phyloP scores from a whole-genome alignment of 2,329 filamentous ascomycete genomes.

The Phyllosticta citribraziliensis region DNA sequence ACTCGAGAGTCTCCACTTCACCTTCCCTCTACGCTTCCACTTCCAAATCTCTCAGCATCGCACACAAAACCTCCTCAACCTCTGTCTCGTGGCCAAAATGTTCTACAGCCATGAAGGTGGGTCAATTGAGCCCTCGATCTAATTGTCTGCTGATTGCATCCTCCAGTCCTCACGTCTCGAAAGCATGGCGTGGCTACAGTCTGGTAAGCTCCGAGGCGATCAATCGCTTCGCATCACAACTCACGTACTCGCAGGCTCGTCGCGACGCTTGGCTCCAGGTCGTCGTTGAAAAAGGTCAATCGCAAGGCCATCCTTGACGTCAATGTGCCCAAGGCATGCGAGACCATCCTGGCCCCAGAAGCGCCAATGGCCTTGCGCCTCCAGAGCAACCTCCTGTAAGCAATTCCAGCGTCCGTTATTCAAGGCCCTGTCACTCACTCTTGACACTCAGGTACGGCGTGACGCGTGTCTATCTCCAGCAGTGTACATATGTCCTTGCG shows the following conservation, averaged over 20 bases:
- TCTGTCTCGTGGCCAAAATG: conserved; percentile 44
- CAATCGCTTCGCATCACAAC: conserved; percentile 2
- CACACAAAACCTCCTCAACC: neutral
- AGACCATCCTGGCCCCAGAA: conserved; percentile 75
- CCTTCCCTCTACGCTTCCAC: neutral
- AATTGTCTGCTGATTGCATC: conserved; percentile 15
- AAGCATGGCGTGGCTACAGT: conserved; percentile 91
- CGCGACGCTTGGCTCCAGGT: conserved; percentile 72
- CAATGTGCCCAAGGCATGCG: conserved; percentile 75
- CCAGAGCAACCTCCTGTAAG: conserved; percentile 74
- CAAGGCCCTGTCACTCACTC: neutral
- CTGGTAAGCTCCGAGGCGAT: conserved; percentile 51
- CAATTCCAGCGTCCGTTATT: neutral
- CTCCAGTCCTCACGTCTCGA: conserved; percentile 65
- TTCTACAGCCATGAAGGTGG: conserved; percentile 94
- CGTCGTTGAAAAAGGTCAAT: conserved; percentile 61
- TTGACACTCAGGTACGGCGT: conserved; percentile 47
- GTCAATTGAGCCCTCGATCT: conserved; percentile 18
- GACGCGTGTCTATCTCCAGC: conserved; percentile 74
- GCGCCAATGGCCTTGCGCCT: conserved; percentile 83
- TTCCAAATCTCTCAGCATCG: neutral
- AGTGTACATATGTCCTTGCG: conserved; percentile 74
- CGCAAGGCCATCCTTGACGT: conserved; percentile 84
- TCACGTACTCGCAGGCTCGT: conserved; percentile 58
- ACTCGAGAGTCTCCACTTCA: neutral